These are phyloP conservation scores for Boletus speciosus DNA, from an alignment of 768 basidiomycete genomes.

Conservation along the genomic window DNA sequence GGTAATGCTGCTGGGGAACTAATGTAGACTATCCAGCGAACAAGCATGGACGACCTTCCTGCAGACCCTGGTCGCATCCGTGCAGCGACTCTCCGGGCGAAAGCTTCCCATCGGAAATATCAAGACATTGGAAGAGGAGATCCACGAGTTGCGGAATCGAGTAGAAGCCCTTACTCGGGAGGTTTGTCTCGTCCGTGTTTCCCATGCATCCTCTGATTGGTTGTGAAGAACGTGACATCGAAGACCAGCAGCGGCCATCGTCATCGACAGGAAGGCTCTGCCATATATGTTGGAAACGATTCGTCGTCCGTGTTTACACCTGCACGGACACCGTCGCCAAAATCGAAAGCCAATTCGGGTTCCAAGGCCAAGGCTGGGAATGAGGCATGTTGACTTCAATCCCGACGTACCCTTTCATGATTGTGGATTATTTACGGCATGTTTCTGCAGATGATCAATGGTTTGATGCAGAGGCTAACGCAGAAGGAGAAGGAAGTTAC, in stretches of 20 bases:
- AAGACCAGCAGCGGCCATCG: background rate
- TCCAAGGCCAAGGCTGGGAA: conserved; percentile 52
- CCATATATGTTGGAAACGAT: conserved; percentile 12
- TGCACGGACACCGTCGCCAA: conserved; percentile 17
- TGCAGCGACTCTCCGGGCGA: conserved; percentile 65
- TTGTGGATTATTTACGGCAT: background rate
- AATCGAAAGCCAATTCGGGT: conserved; percentile 35
- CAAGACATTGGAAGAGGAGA: conserved; percentile 51
- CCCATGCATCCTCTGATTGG: background rate
- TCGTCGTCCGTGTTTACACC: background rate
- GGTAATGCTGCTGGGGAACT: conserved; percentile 9
- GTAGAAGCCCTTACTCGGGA: conserved; percentile 66
- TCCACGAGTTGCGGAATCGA: conserved; percentile 53
- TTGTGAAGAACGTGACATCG: conserved; percentile 6
- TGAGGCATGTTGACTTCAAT: conserved; percentile 43
- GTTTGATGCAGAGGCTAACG: conserved; percentile 74
- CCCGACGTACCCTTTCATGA: background rate
- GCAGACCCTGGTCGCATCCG: conserved; percentile 54
- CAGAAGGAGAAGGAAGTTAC: conserved; percentile 84
- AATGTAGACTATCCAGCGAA: conserved; percentile 43
- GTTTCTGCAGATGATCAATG: conserved; percentile 52
- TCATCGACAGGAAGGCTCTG: conserved; percentile 18
- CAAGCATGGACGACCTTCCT: conserved; percentile 63
- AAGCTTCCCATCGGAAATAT: conserved; percentile 51
- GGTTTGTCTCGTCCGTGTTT: conserved; percentile 36